These are phyloP conservation scores for Kwoniella dendrophila DNA, from an alignment of 768 basidiomycete species.

Conservation along the genomic window DNA sequence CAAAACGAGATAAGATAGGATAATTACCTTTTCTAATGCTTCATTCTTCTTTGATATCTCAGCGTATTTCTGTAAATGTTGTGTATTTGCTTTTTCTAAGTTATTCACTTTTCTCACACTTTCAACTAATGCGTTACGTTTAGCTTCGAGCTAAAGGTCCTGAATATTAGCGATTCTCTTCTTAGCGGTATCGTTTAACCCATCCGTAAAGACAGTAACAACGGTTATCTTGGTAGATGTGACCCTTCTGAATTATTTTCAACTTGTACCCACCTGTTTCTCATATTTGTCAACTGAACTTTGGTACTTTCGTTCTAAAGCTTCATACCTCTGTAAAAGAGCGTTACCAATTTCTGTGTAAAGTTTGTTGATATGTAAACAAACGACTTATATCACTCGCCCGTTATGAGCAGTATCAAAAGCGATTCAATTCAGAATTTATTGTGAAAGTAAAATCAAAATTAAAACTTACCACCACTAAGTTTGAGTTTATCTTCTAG, in stretches of 20 bases:
- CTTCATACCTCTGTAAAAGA: conserved; percentile 80
- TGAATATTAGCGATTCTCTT: not conserved
- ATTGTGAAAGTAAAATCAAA: not conserved
- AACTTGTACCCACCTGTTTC: conserved; percentile 44
- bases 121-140: conserved; percentile 39
- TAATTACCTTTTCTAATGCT: conserved; percentile 50
- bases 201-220: too few species aligned
- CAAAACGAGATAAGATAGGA: not conserved
- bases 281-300: conserved; percentile 42
- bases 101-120: conserved; percentile 37
- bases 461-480: conserved; percentile 72
- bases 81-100: conserved; percentile 46
- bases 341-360: conserved; percentile 83
- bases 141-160: conserved; percentile 38
- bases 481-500: conserved; percentile 76
- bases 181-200: not conserved
- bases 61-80: conserved; percentile 43
- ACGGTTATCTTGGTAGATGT: too few species aligned
- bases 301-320: conserved; percentile 53
- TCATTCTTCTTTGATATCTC: conserved; percentile 49
- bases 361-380: not conserved
- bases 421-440: not conserved
- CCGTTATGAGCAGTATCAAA: too few species aligned
- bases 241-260: too few species aligned
- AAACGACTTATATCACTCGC: too few species aligned